Percentiles rank a stretch among this genome's conserved stretches.
Evolutionary conservation across 2,329 filamentous ascomycete species (phyloP).

Genomic region (Bipolaris sorokiniana): DNA sequence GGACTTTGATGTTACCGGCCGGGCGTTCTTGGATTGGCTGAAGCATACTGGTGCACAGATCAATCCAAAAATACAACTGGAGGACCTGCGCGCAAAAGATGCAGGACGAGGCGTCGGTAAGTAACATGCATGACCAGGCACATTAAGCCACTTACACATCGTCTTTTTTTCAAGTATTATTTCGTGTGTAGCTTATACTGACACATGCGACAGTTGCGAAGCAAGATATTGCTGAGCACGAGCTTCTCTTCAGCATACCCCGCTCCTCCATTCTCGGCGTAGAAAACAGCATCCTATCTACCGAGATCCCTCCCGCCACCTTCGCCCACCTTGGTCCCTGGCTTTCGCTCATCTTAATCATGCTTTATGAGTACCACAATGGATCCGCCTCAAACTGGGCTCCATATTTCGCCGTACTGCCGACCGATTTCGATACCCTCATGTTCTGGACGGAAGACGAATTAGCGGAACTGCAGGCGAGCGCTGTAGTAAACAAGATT

Average conservation of each 20-base stretch:
- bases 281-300: slow-evolving; percentile 72
- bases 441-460: slow-evolving; percentile 86
- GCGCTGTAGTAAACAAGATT: slow-evolving; percentile 76
- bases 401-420: slow-evolving; percentile 78
- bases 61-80: slow-evolving; percentile 63
- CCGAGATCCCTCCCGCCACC: slow-evolving; percentile 53
- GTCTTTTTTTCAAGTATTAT: not conserved
- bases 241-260: slow-evolving; percentile 81
- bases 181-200: not conserved
- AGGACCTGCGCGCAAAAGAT: slow-evolving; percentile 62
- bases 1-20: slow-evolving; percentile 53
- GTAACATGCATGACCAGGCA: slow-evolving; percentile 39
- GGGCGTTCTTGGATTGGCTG: slow-evolving; percentile 65
- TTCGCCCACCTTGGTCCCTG: slow-evolving; percentile 53
- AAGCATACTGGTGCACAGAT: slow-evolving; percentile 59
- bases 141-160: not conserved
- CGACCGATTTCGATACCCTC: slow-evolving; percentile 74
- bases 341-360: slow-evolving; percentile 71
- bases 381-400: slow-evolving; percentile 72
- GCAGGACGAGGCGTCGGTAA: slow-evolving; percentile 69
- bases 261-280: slow-evolving; percentile 72
- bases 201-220: slow-evolving; percentile 65
- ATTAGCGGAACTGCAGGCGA: slow-evolving; percentile 74
- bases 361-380: slow-evolving; percentile 76
- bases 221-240: slow-evolving; percentile 72